Evolutionary conservation across 495 filamentous ascomycete genomes (phyloP), one percentile per base, ranked within the genome.

Genomic region (Penicillium angulare): DNA sequence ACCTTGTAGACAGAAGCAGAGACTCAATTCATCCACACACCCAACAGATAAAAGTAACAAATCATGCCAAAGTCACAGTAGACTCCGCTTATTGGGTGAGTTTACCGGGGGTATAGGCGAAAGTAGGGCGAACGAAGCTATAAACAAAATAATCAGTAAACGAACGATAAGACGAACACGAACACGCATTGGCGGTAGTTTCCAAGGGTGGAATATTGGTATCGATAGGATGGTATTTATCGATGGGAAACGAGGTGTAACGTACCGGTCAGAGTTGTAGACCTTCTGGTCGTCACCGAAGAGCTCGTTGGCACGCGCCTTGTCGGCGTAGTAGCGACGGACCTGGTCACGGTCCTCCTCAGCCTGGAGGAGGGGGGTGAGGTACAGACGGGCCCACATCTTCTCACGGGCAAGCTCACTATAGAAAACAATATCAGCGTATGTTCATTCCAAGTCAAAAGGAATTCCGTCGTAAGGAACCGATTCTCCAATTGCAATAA

Each of bases 331-430:
- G 64, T 90, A 78, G 56, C 92, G 74, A 39, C 93, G 81, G 56
- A 95, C 91, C 64, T 89, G 84, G 75, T 98, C 93, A 40, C 93
- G 86, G 76, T 98, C 93, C 63, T 92, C 88, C 66, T 98, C 93
- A 47, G 93, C 93, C 64, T 97, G 92, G 43, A 98, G 84, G 55
- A 93, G 69, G 24, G 93, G 93, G 64, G 90, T 90, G 41, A 98
- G 76, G 67, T 98, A 82, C 59, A 97, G 92, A 57, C 93, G 86
- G 36, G 86, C 79, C 93, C 93, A 98, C 81, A 96, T 91, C 78
- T 98, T 98, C 64, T 98, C 93, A 38, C 93, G 89, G 45, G 85
- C 88, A 52, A 95, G 87, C 67, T 98, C 93, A 64, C 92, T 97
- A 57, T 47, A 22, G 23, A 13, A n/a, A 31, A 34, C 47, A 44